phyloP scores from a whole-genome alignment of 208 protist species.

The Leptomonas seymouri region DNA sequence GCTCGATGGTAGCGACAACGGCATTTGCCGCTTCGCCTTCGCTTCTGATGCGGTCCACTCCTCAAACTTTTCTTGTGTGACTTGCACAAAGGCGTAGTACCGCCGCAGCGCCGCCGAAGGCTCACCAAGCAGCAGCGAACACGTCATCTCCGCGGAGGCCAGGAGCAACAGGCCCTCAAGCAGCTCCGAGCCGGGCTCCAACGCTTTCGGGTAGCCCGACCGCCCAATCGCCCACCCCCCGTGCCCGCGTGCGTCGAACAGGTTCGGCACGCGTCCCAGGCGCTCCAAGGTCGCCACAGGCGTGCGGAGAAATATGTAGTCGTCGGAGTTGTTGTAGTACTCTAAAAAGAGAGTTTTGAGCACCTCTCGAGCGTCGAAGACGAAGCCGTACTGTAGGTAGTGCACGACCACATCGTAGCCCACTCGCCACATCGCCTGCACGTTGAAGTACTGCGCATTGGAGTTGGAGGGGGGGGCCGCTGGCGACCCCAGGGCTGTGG shows the following conservation, averaged over 20 bases:
- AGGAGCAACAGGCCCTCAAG: slow-evolving; percentile 72
- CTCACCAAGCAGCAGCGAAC: slow-evolving; percentile 50
- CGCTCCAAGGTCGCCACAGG: slow-evolving; percentile 40
- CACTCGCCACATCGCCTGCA: slow-evolving; percentile 67
- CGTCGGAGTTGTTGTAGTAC: slow-evolving; percentile 90
- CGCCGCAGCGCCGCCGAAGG: slow-evolving; percentile 34
- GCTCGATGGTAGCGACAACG: background rate
- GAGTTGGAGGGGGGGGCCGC: background rate
- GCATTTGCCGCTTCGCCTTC: slow-evolving; percentile 1
- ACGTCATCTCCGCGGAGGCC: slow-evolving; percentile 56
- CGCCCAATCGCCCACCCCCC: slow-evolving; percentile 17
- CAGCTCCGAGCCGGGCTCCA: slow-evolving; percentile 53
- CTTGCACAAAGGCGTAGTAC: slow-evolving; percentile 61
- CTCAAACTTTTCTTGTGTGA: slow-evolving; percentile 77
- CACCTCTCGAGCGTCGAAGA: slow-evolving; percentile 51
- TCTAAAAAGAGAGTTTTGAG: slow-evolving; percentile 62
- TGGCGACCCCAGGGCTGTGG: background rate
- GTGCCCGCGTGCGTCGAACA: slow-evolving; percentile 54
- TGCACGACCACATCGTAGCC: slow-evolving; percentile 75
- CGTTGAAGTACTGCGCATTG: slow-evolving; percentile 31
- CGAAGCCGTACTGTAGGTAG: slow-evolving; percentile 78
- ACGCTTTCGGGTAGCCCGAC: slow-evolving; percentile 48
- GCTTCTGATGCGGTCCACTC: slow-evolving; percentile 30
- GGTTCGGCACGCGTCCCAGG: slow-evolving; percentile 49
- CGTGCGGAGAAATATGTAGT: slow-evolving; percentile 62